Evolutionary conservation across 805 yeast genomes (phyloP), one percentile per base, ranked within the genome.

Genomic region (Lachancea kluyveri): DNA sequence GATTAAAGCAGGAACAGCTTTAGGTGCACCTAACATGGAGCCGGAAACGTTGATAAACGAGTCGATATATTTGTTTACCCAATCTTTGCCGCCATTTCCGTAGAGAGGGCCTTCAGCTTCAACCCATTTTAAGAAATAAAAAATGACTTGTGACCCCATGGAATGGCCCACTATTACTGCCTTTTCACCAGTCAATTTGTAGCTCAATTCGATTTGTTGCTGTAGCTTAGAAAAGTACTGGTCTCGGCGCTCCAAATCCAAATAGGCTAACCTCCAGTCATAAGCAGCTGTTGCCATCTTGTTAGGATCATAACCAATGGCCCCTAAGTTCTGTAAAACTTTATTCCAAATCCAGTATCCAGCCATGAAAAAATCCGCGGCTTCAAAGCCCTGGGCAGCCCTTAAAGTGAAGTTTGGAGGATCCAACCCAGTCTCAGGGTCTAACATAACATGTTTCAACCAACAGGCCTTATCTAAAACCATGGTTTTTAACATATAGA

Each of bases 291-390:
- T 79, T 18, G 70, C 52, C 96, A 92, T 87, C 48, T 72, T 84
- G 45, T 85, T 80, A 2, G 96, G 90, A 28, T 85, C 95, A 59
- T 92, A 92, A 0, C 96, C 96, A 39, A 92, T 74, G 1, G 85
- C 96, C 3, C 96, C 94, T 43, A 92, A 64, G 50, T 92, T 92
- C 57, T 90, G 95, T n/a, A 92, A 66, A 31, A 92, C 74, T 54
- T 92, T 92, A 54, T 85, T 86, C 98, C 98, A 92, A 48, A 92
- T 85, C 98, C 98, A 92, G 57, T 92, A 92, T 0, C 98, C 98
- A 3, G 96, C 84, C 58, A 92, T 77, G 50, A 92, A 92, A 59
- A 86, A 92, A 59, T 92, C 98, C 1, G 96, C 92, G 1, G 96
- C 92, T 48, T 88, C 96, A 55, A 92, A 84, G 0, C 98, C 98